A percentile compares a stretch with the other conserved stretches of the same genome.
These are phyloP conservation scores for Cystobasidiaceae sp. DNA, from an alignment of 1,284 basidiomycete genomes.

Conservation along the genomic window DNA sequence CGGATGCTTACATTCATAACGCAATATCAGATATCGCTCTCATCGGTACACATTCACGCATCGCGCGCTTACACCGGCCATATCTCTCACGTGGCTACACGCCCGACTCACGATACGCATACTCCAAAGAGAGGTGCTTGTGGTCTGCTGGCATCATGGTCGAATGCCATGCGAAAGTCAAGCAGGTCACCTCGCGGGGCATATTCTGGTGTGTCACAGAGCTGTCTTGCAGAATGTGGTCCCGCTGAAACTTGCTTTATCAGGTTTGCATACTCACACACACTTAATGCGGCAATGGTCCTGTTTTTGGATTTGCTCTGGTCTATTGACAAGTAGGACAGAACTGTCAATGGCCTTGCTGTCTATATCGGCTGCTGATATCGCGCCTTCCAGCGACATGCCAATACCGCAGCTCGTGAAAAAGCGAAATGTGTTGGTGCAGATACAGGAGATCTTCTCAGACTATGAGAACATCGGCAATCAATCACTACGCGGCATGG, in stretches of 20 bases:
- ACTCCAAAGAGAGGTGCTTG: slow-evolving; percentile 35
- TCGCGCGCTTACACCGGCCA: slow-evolving; percentile 38
- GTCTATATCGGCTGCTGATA: slow-evolving; percentile 15
- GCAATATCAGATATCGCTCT: background rate
- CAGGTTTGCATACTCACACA: slow-evolving; percentile 33
- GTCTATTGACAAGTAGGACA: slow-evolving; percentile 35
- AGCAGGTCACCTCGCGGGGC: slow-evolving; percentile 33
- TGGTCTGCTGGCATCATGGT: slow-evolving; percentile 32
- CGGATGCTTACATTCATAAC: background rate
- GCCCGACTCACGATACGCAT: slow-evolving; percentile 24
- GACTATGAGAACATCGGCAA: slow-evolving; percentile 22
- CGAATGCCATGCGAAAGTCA: slow-evolving; percentile 31
- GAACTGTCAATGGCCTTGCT: slow-evolving; percentile 3
- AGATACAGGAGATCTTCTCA: slow-evolving; percentile 33
- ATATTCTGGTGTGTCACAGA: slow-evolving; percentile 22
- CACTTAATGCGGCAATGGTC: slow-evolving; percentile 34
- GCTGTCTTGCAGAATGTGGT: background rate
- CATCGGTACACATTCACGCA: slow-evolving; percentile 34
- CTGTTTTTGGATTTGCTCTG: slow-evolving; percentile 37
- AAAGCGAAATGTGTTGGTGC: slow-evolving; percentile 32
- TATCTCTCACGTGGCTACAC: slow-evolving; percentile 36
- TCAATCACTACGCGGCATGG: slow-evolving; percentile 8
- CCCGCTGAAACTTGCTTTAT: fast-evolving
- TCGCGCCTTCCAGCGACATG: background rate
- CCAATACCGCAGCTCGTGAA: background rate